Conservation (phyloP, 345 rosid species). For the Xanthoceras sorbifolium region DNA sequence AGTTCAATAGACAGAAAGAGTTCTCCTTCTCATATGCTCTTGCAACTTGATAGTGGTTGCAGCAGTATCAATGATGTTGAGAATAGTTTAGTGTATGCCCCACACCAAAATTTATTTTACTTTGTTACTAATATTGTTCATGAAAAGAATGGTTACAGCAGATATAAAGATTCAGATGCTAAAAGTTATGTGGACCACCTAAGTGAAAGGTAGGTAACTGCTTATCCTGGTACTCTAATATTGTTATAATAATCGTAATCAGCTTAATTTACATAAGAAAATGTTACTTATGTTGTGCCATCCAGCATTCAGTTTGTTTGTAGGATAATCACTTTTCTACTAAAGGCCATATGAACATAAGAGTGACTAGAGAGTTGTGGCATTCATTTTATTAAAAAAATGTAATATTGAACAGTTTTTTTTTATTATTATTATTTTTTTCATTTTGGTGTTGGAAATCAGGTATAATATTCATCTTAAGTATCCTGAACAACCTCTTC, state of each 20-base stretch:
- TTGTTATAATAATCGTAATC: constrained; percentile 4
- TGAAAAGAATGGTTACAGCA: constrained; percentile 55
- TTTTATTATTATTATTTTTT: constrained; percentile 3
- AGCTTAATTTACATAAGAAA: constrained; percentile 19
- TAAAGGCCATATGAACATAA: background rate
- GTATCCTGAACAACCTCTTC: constrained; percentile 69
- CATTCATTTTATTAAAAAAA: background rate
- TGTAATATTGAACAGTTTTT: background rate
- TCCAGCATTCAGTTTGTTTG: background rate
- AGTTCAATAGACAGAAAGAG: constrained; percentile 28
- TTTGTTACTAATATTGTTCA: constrained; percentile 49
- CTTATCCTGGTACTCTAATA: constrained; percentile 10
- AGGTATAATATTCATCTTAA: constrained; percentile 67
- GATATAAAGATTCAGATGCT: constrained; percentile 36
- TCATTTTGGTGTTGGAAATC: constrained; percentile 30
- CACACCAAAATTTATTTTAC: constrained; percentile 60
- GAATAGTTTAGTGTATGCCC: constrained; percentile 71
- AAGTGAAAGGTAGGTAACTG: constrained; percentile 49
- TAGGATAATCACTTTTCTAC: background rate
- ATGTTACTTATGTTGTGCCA: constrained; percentile 7
- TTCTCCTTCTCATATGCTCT: constrained; percentile 28
- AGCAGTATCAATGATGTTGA: constrained; percentile 51
- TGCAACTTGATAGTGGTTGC: constrained; percentile 71
- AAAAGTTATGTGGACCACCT: constrained; percentile 53
- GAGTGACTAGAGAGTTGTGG: background rate